These are phyloP conservation scores for Trichoderma asperellum DNA, from an alignment of 2,329 filamentous ascomycete genomes.

Conservation along the genomic window DNA sequence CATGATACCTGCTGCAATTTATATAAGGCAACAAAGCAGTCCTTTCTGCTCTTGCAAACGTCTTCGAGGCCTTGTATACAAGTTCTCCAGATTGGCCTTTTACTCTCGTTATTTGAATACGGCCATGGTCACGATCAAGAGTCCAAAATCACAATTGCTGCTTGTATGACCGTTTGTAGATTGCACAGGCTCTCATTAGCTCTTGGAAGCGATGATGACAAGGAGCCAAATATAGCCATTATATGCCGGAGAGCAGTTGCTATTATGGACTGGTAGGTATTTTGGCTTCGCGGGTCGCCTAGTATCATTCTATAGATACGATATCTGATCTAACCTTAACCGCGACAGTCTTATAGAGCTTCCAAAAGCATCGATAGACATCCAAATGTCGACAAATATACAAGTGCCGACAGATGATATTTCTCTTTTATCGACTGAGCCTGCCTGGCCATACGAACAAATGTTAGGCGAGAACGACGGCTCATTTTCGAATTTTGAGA, in stretches of 20 bases:
- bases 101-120: conserved; percentile 9
- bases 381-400: not conserved
- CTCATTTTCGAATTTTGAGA: conserved; percentile 11
- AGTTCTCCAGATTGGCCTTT: conserved; percentile 4
- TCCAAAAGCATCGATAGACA: not conserved
- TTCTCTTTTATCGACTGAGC: not conserved
- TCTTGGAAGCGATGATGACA: not conserved
- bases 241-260: conserved; percentile 1
- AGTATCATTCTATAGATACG: not conserved
- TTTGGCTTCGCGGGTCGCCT: not conserved
- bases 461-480: not conserved
- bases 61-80: not conserved
- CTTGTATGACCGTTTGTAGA: not conserved
- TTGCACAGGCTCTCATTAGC: not conserved
- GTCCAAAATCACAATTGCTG: conserved; percentile 2
- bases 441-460: not conserved
- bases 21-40: conserved; percentile 13
- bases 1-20: not conserved
- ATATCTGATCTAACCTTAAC: not conserved
- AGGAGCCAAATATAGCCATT: not conserved
- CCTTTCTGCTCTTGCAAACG: conserved; percentile 4
- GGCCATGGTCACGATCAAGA: conserved; percentile 10
- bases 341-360: not conserved
- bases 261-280: conserved; percentile 14
- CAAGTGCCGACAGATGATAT: not conserved